Percentiles rank a stretch among this genome's conserved stretches.
These are phyloP conservation scores for Collybia sordida DNA, from an alignment of 768 basidiomycete genomes.

Conservation along the genomic window DNA sequence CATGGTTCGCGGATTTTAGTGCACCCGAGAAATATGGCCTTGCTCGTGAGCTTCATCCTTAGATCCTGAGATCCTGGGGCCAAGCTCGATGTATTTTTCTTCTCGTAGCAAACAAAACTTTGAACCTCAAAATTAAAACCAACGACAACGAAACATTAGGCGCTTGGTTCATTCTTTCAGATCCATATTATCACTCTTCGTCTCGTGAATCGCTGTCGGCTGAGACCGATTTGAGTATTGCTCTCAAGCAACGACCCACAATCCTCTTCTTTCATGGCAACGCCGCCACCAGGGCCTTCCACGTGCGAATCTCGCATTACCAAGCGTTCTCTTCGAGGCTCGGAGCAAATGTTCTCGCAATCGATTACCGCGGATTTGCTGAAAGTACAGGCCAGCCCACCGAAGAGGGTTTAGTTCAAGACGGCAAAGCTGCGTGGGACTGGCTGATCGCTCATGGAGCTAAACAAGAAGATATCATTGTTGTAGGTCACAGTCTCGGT, in stretches of 20 bases:
- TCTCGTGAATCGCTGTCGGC: slow-evolving; percentile 35
- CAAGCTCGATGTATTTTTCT: background rate
- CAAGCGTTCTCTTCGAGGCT: slow-evolving; percentile 63
- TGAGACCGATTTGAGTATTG: slow-evolving; percentile 45
- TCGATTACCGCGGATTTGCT: slow-evolving; percentile 92
- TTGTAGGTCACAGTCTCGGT: slow-evolving; percentile 89
- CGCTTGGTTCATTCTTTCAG: slow-evolving; percentile 82
- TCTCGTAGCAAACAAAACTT: slow-evolving; percentile 68
- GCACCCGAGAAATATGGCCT: slow-evolving; percentile 78
- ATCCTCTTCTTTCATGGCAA: slow-evolving; percentile 96
- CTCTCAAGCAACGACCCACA: slow-evolving; percentile 62
- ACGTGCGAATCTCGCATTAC: slow-evolving; percentile 69
- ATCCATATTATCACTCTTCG: slow-evolving; percentile 56
- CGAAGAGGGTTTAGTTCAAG: slow-evolving; percentile 67
- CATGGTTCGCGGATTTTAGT: slow-evolving; percentile 62
- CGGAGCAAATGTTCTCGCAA: slow-evolving; percentile 72
- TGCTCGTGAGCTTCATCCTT: slow-evolving; percentile 55
- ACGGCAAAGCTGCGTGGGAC: slow-evolving; percentile 80
- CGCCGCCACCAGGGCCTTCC: slow-evolving; percentile 72
- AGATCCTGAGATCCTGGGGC: background rate
- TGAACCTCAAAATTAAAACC: slow-evolving; percentile 69
- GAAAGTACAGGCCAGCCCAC: slow-evolving; percentile 82
- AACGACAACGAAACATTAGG: slow-evolving; percentile 79
- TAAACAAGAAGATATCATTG: slow-evolving; percentile 54
- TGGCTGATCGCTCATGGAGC: slow-evolving; percentile 69